Conservation (phyloP, 1,284 basidiomycete species). For the Moesziomyces globuligerus region DNA sequence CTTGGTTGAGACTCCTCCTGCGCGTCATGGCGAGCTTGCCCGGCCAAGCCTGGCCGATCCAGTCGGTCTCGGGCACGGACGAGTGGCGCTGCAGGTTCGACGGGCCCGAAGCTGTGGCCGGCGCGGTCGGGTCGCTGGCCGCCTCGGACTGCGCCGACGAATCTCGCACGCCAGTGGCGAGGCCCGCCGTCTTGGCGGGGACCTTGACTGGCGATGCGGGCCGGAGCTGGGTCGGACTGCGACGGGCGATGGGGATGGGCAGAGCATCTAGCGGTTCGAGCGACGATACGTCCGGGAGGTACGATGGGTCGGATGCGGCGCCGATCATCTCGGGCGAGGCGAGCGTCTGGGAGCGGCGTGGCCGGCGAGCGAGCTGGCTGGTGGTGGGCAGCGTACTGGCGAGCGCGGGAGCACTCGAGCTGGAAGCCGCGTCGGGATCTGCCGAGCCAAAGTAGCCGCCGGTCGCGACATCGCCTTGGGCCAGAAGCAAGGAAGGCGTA, state of each 20-base stretch:
- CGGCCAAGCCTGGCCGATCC: constrained; percentile 34
- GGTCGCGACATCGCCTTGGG: constrained; percentile 10
- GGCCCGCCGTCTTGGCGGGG: constrained; percentile 4
- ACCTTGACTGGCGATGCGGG: constrained; percentile 6
- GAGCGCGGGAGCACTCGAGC: constrained; percentile 17
- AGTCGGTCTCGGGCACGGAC: constrained; percentile 42
- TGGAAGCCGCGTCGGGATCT: constrained; percentile 5
- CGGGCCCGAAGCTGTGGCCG: not conserved
- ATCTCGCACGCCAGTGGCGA: constrained; percentile 1
- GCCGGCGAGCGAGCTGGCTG: constrained; percentile 3
- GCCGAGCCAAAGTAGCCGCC: constrained; percentile 12
- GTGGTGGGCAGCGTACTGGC: not conserved
- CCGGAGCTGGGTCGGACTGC: constrained; percentile 1
- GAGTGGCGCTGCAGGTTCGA: constrained; percentile 42
- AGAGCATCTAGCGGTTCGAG: constrained; percentile 41
- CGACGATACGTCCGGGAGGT: constrained; percentile 23
- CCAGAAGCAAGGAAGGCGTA: constrained; percentile 35
- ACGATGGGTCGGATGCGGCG: constrained; percentile 17
- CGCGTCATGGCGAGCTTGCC: constrained; percentile 30
- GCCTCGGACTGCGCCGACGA: not conserved
- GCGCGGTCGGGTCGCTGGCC: not conserved
- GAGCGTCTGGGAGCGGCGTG: constrained; percentile 36
- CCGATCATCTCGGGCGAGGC: constrained; percentile 40
- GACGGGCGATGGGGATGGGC: constrained; percentile 35
- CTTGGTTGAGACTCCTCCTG: constrained; percentile 34